These are phyloP conservation scores for Iberis pinnata DNA, from an alignment of 345 rosid genomes.

Conservation along the genomic window DNA sequence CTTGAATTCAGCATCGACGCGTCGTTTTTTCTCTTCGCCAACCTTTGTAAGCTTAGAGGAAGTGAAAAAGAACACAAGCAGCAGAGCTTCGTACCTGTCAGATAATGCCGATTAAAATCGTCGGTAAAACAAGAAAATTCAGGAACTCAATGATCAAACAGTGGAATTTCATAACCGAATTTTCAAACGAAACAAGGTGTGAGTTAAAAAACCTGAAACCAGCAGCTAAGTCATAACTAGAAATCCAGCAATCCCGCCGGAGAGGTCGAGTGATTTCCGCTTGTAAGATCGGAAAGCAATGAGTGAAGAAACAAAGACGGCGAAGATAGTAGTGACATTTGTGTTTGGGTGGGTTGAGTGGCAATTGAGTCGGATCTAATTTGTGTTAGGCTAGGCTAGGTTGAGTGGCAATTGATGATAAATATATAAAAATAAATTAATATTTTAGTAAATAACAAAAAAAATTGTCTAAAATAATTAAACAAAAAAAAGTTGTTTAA, in stretches of 20 bases:
- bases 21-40: slow-evolving; percentile 79
- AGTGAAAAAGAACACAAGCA: slow-evolving; percentile 69
- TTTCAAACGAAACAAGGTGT: too few species aligned
- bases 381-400: too few species aligned
- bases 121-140: background rate
- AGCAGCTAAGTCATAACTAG: slow-evolving; percentile 60
- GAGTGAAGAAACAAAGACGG: slow-evolving; percentile 42
- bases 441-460: too few species aligned
- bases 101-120: background rate
- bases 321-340: too few species aligned
- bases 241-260: slow-evolving; percentile 80
- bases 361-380: too few species aligned
- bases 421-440: too few species aligned
- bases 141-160: background rate
- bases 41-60: slow-evolving; percentile 90
- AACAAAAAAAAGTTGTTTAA: too few species aligned
- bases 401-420: too few species aligned
- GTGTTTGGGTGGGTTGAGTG: too few species aligned
- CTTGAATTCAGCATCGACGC: slow-evolving; percentile 70
- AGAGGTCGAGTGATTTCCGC: slow-evolving; percentile 67
- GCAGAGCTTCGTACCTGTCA: slow-evolving; percentile 69
- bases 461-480: too few species aligned
- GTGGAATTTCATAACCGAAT: too few species aligned
- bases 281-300: slow-evolving; percentile 59
- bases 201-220: slow-evolving; percentile 48